Conservation (phyloP, 2,329 filamentous ascomycete species). For the Trichoderma simmonsii region DNA sequence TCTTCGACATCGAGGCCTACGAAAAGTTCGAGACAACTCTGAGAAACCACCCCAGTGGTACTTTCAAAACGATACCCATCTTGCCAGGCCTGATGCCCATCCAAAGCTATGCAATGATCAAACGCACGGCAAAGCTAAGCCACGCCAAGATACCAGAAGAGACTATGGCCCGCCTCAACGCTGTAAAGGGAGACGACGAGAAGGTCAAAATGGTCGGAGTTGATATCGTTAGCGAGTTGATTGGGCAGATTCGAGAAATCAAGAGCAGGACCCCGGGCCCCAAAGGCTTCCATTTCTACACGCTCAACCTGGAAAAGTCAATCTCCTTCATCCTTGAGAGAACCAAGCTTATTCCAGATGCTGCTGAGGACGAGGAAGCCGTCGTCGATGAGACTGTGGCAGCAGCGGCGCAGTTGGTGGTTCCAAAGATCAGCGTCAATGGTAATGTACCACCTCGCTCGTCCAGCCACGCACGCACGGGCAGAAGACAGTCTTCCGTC, state of each 20-base stretch:
- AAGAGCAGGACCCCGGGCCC: constrained; percentile 56
- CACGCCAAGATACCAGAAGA: constrained; percentile 75
- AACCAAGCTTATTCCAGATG: constrained; percentile 73
- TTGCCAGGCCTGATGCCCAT: constrained; percentile 97
- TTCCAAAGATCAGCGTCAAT: constrained; percentile 43
- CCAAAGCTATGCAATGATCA: constrained; percentile 94
- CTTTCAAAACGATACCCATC: constrained; percentile 83
- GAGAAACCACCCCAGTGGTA: constrained; percentile 75
- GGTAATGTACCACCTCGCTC: constrained; percentile 38
- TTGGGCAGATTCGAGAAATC: constrained; percentile 70
- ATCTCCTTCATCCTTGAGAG: constrained; percentile 90
- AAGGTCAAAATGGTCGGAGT: constrained; percentile 77
- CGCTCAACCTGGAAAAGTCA: constrained; percentile 91
- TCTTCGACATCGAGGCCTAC: constrained; percentile 87
- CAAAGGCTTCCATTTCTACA: constrained; percentile 94
- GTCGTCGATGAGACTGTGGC: constrained; percentile 44
- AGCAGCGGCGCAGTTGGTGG: constrained; percentile 22
- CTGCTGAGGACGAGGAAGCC: constrained; percentile 51
- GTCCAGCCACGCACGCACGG: constrained; percentile 36
- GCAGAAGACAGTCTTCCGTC: constrained; percentile 70
- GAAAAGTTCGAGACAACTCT: constrained; percentile 73
- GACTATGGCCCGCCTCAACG: constrained; percentile 67
- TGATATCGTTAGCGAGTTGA: constrained; percentile 78
- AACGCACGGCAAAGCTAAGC: constrained; percentile 88
- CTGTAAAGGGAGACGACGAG: constrained; percentile 75